Percentiles rank a stretch among this genome's conserved stretches.
These are phyloP conservation scores for Lentinula raphanica DNA, from an alignment of 768 basidiomycete species.

Conservation along the genomic window DNA sequence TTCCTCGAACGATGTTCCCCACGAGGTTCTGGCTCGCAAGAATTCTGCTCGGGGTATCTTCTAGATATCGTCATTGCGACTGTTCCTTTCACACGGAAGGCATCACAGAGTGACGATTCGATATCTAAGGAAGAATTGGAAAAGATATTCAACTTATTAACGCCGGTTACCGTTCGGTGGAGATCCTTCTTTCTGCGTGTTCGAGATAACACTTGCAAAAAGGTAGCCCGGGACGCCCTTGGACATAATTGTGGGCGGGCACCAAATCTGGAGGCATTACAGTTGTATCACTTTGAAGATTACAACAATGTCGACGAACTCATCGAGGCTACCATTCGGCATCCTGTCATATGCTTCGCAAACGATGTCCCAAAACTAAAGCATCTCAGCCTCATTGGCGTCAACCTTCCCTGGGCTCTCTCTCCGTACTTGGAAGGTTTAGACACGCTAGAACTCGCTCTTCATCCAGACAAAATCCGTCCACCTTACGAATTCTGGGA, in stretches of 20 bases:
- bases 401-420: conserved; percentile 56
- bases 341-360: conserved; percentile 53
- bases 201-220: conserved; percentile 55
- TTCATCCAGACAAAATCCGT: conserved; percentile 55
- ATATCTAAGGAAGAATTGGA: conserved; percentile 4
- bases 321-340: conserved; percentile 49
- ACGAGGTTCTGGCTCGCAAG: not conserved
- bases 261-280: conserved; percentile 51
- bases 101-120: not conserved
- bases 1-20: conserved; percentile 35
- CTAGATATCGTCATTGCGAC: conserved; percentile 8
- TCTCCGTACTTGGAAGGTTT: conserved; percentile 46
- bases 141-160: conserved; percentile 20
- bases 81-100: not conserved
- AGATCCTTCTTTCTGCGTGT: conserved; percentile 31
- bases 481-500: conserved; percentile 52
- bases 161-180: conserved; percentile 25
- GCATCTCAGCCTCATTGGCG: conserved; percentile 59
- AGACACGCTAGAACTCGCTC: conserved; percentile 49
- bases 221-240: conserved; percentile 43
- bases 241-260: conserved; percentile 44
- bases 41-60: not conserved
- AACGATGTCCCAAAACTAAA: conserved; percentile 45
- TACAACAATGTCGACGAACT: conserved; percentile 47
- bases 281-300: conserved; percentile 62